Evolutionary conservation across 2,329 filamentous ascomycete species (phyloP).

Genomic region (Amauroascus verrucosus): DNA sequence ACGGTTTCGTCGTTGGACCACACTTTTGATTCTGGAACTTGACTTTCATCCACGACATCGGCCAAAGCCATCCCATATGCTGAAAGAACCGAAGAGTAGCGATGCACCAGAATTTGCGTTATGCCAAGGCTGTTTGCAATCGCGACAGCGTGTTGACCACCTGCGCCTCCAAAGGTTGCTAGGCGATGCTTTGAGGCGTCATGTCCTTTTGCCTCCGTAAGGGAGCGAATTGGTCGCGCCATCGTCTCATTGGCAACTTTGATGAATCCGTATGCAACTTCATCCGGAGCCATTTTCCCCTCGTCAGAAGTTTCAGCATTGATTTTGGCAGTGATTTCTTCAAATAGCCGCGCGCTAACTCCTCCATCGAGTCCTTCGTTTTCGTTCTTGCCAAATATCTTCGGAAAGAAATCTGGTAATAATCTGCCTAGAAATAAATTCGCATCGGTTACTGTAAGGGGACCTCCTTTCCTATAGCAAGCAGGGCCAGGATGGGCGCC

Average conservation of each 20-base stretch:
- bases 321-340: constrained; percentile 63
- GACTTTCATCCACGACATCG: constrained; percentile 77
- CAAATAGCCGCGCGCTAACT: constrained; percentile 60
- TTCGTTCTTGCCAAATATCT: constrained; percentile 80
- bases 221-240: constrained; percentile 76
- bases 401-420: constrained; percentile 82
- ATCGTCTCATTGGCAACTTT: constrained; percentile 87
- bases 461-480: constrained; percentile 82
- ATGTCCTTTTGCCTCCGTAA: constrained; percentile 81
- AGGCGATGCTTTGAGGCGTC: constrained; percentile 77
- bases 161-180: constrained; percentile 80
- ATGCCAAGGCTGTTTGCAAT: constrained; percentile 77
- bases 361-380: constrained; percentile 63
- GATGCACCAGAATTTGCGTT: constrained; percentile 68
- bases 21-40: constrained; percentile 51
- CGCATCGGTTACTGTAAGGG: constrained; percentile 85
- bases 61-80: constrained; percentile 88
- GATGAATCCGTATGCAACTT: constrained; percentile 81
- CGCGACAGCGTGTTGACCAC: constrained; percentile 83
- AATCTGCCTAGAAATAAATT: constrained; percentile 76
- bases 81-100: constrained; percentile 79
- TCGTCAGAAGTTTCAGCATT: constrained; percentile 56
- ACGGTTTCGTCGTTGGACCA: constrained; percentile 51
- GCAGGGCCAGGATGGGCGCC: constrained; percentile 82
- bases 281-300: constrained; percentile 59